Evolutionary conservation across 257 asterid genomes (phyloP), one percentile per base, ranked within the genome.

Genomic region (Solanum chaucha): DNA sequence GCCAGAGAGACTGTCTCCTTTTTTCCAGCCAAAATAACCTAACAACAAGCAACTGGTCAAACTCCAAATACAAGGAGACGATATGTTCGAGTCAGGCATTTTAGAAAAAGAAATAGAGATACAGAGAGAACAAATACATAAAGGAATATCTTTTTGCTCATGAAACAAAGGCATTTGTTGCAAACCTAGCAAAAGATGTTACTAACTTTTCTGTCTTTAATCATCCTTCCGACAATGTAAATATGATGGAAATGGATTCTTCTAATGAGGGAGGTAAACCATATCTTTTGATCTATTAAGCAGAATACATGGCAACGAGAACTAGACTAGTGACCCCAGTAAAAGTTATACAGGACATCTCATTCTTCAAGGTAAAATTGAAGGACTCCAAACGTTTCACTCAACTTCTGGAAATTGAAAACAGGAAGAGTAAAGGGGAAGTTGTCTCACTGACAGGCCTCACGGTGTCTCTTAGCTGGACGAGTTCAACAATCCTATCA

Each of bases 21-120:
- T 72, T 90, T 91, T 77, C 98, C 99, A 68, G 98, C 97, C 95
- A 97, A 91, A 91, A 97, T 97, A 87, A 97, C 98, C 99, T 97
- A 91, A 87, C 59, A 30, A 28, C 75, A 44, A 41, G 58, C 65
- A 71, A 59, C 35, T 90, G 82, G 85, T 86, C 58, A 46, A 85
- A 83, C 83, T 88, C 85, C 91, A 90, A 30, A 17, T 46, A 30
- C 20, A 11, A 28, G 19, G 68, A 81, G 7, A 28, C 24, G 17
- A 10, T 48, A 81, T 48, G 6, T 81, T 28, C 19, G 4, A 80
- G 19, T 46, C 28, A 0, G 19, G 68, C 0, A 81, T 44, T 41
- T 44, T 9, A 36, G 1, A 65, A 26, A 20, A 48, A 58, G 4
- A 35, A 61, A 58, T 40, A 74, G 44, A 32, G 48, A 55, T 5